Percentiles rank a stretch among this genome's conserved stretches.
These are phyloP conservation scores for Sphenostylis stenocarpa DNA, from an alignment of 306 rosid species.

Conservation along the genomic window DNA sequence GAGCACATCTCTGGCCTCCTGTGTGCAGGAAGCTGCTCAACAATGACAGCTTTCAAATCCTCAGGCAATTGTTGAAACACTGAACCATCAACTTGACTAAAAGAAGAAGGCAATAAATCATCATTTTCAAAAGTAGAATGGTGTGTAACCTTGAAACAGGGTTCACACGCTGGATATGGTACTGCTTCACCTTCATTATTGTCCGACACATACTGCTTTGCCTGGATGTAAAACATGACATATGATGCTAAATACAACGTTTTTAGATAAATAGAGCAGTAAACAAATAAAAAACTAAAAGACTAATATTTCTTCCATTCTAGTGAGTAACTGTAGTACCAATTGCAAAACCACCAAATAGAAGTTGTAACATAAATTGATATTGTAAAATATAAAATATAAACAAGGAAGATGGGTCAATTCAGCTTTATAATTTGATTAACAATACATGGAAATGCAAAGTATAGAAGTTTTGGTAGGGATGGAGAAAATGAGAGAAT, in stretches of 20 bases:
- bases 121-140: slow-evolving; percentile 45
- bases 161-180: slow-evolving; percentile 45
- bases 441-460: slow-evolving; percentile 1
- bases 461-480: not conserved
- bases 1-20: slow-evolving; percentile 53
- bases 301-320: slow-evolving; percentile 13
- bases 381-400: not conserved
- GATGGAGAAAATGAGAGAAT: not conserved
- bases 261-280: not conserved
- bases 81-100: slow-evolving; percentile 80
- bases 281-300: slow-evolving; percentile 13
- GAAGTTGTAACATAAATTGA: slow-evolving; percentile 9
- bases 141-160: slow-evolving; percentile 27
- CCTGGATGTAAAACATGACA: slow-evolving; percentile 36
- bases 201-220: slow-evolving; percentile 35
- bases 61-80: slow-evolving; percentile 79
- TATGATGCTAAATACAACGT: slow-evolving; percentile 1
- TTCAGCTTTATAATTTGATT: slow-evolving; percentile 15
- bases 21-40: slow-evolving; percentile 76
- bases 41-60: slow-evolving; percentile 66
- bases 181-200: slow-evolving; percentile 35
- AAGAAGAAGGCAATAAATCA: slow-evolving; percentile 79
- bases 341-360: slow-evolving; percentile 25
- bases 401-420: not conserved
- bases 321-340: slow-evolving; percentile 8